phyloP scores from a whole-genome alignment of 805 yeast species.

The Lachancea thermotolerans region DNA sequence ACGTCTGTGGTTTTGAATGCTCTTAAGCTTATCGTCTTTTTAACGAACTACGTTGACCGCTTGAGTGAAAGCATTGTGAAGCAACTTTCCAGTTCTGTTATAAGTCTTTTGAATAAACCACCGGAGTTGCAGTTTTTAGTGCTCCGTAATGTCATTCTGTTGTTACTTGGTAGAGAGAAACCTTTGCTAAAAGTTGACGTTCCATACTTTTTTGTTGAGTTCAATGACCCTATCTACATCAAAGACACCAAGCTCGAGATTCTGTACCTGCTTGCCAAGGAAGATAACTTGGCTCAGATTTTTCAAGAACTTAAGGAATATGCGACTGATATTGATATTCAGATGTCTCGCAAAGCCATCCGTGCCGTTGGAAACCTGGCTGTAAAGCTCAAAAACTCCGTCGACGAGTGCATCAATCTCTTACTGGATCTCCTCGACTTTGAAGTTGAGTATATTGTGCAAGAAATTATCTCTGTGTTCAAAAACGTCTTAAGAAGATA shows the following conservation, averaged over 20 bases:
- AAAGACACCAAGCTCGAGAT: constrained; percentile 88
- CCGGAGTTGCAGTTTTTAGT: constrained; percentile 80
- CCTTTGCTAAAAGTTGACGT: constrained; percentile 55
- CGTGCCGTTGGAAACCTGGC: constrained; percentile 88
- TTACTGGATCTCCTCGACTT: constrained; percentile 53
- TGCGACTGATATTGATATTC: constrained; percentile 79
- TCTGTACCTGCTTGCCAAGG: constrained; percentile 69
- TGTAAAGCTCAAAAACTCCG: constrained; percentile 53
- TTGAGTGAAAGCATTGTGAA: constrained; percentile 52
- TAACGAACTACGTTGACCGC: constrained; percentile 60
- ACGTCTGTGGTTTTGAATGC: constrained; percentile 76
- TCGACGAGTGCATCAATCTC: constrained; percentile 56
- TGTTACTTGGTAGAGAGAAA: constrained; percentile 59
- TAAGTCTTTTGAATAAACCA: constrained; percentile 64
- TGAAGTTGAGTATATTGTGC: constrained; percentile 66
- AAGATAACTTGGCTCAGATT: constrained; percentile 51
- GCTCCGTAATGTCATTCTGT: constrained; percentile 68
- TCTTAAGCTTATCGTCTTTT: constrained; percentile 62
- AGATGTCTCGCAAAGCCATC: constrained; percentile 81
- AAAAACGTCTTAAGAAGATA: constrained; percentile 73
- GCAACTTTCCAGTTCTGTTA: constrained; percentile 60
- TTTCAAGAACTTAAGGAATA: constrained; percentile 75
- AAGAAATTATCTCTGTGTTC: constrained; percentile 71
- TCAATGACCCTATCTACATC: constrained; percentile 80
- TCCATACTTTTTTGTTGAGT: constrained; percentile 74